A percentile compares a stretch with the other conserved stretches of the same genome.
Evolutionary conservation across 148 eudicot species (phyloP).

Genomic region (Vaccinium myrtillus): DNA sequence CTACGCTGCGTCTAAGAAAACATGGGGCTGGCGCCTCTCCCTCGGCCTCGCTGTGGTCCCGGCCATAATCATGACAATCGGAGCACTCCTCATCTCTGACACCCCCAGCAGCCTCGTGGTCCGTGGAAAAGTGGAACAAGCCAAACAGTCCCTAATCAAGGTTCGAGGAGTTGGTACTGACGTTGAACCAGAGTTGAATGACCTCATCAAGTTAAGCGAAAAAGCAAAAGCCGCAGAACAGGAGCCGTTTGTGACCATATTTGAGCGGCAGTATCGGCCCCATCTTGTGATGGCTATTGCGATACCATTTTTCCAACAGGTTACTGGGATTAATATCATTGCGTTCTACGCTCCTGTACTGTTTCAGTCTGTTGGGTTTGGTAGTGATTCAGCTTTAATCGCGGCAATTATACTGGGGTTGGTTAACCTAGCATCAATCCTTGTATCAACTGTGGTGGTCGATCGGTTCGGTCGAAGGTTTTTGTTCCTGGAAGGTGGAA

Average conservation of each 20-base stretch:
- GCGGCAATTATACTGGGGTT: slow-evolving; percentile 39
- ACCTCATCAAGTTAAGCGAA: slow-evolving; percentile 32
- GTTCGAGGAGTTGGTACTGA: slow-evolving; percentile 28
- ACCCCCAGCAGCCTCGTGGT: slow-evolving; percentile 53
- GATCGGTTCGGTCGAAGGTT: slow-evolving; percentile 47
- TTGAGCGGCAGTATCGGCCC: slow-evolving; percentile 44
- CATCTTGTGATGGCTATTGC: slow-evolving; percentile 45
- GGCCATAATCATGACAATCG: slow-evolving; percentile 35
- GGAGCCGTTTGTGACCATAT: slow-evolving; percentile 42
- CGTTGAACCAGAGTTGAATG: slow-evolving; percentile 36
- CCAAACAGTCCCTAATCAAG: slow-evolving; percentile 26
- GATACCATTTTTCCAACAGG: slow-evolving; percentile 53
- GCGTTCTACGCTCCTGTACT: slow-evolving; percentile 49
- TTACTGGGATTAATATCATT: slow-evolving; percentile 48
- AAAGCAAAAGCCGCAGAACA: slow-evolving; percentile 22
- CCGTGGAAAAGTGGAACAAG: slow-evolving; percentile 38
- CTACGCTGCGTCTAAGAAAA: slow-evolving; percentile 22
- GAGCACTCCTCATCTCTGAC: slow-evolving; percentile 39
- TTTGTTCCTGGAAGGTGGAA: slow-evolving; percentile 46
- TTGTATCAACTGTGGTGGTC: slow-evolving; percentile 41
- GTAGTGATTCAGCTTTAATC: slow-evolving; percentile 36
- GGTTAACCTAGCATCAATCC: slow-evolving; percentile 36
- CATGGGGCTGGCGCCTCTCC: slow-evolving; percentile 51
- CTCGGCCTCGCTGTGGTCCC: slow-evolving; percentile 43
- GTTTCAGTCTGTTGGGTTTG: slow-evolving; percentile 45